Evolutionary conservation across 495 filamentous ascomycete genomes (phyloP), one percentile per base, ranked within the genome.

Genomic region (Aspergillus nanangensis): DNA sequence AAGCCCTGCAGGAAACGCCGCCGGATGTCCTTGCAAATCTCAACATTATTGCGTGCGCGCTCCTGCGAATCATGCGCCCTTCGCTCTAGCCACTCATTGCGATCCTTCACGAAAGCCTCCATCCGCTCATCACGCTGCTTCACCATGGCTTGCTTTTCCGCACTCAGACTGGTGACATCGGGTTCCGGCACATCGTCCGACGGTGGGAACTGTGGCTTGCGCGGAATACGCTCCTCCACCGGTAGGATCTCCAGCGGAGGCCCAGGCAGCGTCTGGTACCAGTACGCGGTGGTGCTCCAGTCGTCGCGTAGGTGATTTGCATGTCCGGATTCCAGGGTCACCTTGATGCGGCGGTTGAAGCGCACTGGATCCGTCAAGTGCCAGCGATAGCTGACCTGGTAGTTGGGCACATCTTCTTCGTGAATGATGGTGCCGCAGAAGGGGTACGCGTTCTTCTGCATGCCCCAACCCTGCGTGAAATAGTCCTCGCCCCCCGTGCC

Each of bases 381-480:
- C 55, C 55, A 58, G 39, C 55, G 51, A 40, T 58, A 58, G 32
- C 44, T 48, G 15, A 58, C 47, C 41, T 58, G 55, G 29, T 40
- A 46, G 31, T 51, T 49, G 3, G 55, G 51, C 21, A 58, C 45
- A 17, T 58, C 55, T 41, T 50, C 51, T 36, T 58, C 55, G 34
- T 58, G 55, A 32, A 58, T 51, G 22, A 58, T 58, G 2, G 48
- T 44, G 23, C 55, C 55, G 13, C 47, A 51, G 33, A 58, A 58
- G 8, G 55, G 55, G 32, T 48, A 58, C 3, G 55, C 55, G 32
- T 58, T 58, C 48, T 49, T 58, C 51, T 20, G 45, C 45, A 47
- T 47, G 21, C 45, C 45, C 45, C 45, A 47, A 22, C 45, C 45
- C 17, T 47, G 45, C 15, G 36, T 20, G 18, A 47, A 47, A 18